These are phyloP conservation scores for Gossypium ekmanianum DNA, from an alignment of 345 rosid genomes.

Conservation along the genomic window DNA sequence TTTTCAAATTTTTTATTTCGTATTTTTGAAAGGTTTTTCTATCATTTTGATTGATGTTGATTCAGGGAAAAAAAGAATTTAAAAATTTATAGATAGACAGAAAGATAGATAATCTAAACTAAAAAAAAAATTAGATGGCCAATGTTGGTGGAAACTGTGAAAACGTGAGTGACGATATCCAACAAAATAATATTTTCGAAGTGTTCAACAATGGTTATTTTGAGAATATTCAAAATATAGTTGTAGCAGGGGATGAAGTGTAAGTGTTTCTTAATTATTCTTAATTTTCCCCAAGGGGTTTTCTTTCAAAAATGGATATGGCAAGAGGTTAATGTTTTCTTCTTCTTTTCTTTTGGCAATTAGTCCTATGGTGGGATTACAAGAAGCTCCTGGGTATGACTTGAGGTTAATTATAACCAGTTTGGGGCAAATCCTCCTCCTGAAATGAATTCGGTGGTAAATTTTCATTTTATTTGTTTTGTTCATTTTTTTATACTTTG, in stretches of 20 bases:
- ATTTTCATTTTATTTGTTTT: not conserved
- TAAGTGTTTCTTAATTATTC: not conserved
- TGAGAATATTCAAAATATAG: not conserved
- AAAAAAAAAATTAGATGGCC: not conserved
- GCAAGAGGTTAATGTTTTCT: too few relatives aligned
- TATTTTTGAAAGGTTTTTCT: not conserved
- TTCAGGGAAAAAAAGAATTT: not conserved
- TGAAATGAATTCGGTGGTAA: not conserved
- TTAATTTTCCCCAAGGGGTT: not conserved
- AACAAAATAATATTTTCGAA: not conserved
- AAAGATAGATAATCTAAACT: not conserved
- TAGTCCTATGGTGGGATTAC: not conserved
- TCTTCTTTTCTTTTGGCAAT: not conserved
- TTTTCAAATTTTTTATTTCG: too few relatives aligned
- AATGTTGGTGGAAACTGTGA: not conserved
- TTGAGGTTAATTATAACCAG: not conserved
- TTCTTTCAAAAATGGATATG: not conserved
- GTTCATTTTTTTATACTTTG: not conserved
- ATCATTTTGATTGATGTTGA: not conserved
- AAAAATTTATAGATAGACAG: not conserved
- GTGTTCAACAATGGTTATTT: not conserved
- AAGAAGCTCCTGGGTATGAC: not conserved
- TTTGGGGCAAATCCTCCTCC: conserved; percentile 5
- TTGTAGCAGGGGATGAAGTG: not conserved
- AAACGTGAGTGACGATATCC: not conserved